Percentiles rank a stretch among this genome's conserved stretches.
These are phyloP conservation scores for Lycium ferocissimum DNA, from an alignment of 257 asterid species.

Conservation along the genomic window DNA sequence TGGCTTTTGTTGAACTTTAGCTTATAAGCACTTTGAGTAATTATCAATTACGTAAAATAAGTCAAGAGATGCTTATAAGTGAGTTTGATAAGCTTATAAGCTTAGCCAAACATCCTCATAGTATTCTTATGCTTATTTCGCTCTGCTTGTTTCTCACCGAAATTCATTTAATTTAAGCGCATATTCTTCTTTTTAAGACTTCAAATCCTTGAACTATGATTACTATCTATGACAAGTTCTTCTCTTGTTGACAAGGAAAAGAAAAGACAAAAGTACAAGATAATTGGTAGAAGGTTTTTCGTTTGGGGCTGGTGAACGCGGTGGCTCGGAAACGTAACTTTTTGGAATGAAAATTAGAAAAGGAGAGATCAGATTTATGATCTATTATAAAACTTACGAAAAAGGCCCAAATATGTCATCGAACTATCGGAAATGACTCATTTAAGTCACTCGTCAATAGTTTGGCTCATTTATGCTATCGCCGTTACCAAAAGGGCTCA, in stretches of 20 bases:
- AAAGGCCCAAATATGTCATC: too few relatives aligned
- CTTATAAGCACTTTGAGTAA: background rate
- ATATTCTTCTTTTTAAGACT: background rate
- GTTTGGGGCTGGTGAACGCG: constrained; percentile 24
- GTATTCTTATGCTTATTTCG: background rate
- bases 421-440: too few relatives aligned
- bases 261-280: background rate
- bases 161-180: background rate
- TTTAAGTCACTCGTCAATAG: too few relatives aligned
- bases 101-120: background rate
- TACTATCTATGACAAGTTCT: background rate
- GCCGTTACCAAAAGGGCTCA: too few relatives aligned
- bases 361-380: background rate
- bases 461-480: too few relatives aligned
- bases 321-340: constrained; percentile 17
- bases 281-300: background rate
- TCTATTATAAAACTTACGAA: background rate
- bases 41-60: background rate
- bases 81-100: too few relatives aligned
- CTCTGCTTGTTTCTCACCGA: background rate
- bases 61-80: background rate
- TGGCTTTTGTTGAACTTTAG: background rate
- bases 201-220: background rate
- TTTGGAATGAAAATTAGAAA: background rate
- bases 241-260: background rate